A percentile compares a stretch with the other conserved stretches of the same genome.
These are phyloP conservation scores for Aspergillus phoenicis DNA, from an alignment of 2,329 filamentous ascomycete species.

Conservation along the genomic window DNA sequence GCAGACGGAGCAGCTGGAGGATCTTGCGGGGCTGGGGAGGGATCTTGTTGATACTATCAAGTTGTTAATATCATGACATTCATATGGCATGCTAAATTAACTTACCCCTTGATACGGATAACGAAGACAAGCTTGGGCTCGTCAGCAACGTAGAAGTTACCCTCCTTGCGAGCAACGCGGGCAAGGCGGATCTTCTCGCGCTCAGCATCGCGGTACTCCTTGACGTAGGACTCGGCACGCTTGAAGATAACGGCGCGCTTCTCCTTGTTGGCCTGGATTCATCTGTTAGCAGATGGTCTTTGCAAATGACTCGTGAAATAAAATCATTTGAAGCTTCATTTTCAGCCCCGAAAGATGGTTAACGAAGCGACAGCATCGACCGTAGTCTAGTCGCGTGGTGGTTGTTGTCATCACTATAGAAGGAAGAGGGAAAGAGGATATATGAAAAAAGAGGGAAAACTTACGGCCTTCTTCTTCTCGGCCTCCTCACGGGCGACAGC, in stretches of 20 bases:
- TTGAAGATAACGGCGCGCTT: conserved; percentile 99
- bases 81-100: conserved; percentile 7
- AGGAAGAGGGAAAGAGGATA: conserved; percentile 19
- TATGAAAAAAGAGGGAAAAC: conserved; percentile 43
- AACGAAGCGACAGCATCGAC: conserved; percentile 90
- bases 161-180: conserved; percentile 87
- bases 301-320: conserved; percentile 16
- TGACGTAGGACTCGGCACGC: conserved; percentile 99
- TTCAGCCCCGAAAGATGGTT: conserved; percentile 74
- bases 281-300: conserved; percentile 31
- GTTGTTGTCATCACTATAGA: conserved; percentile 82
- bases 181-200: conserved; percentile 95
- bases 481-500: conserved; percentile 79
- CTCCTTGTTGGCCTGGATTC: conserved; percentile 86
- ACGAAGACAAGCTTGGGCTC: conserved; percentile 98
- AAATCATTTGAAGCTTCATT: conserved; percentile 28
- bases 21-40: conserved; percentile 99
- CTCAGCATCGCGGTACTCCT: conserved; percentile 98
- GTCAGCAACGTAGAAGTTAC: conserved; percentile 90
- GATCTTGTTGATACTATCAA: conserved; percentile 99
- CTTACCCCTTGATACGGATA: conserved; percentile 95
- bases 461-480: conserved; percentile 88
- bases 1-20: conserved; percentile 96
- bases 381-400: conserved; percentile 84
- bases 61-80: conserved; percentile 12